A percentile compares a stretch with the other conserved stretches of the same genome.
phyloP scores from a whole-genome alignment of 1,284 basidiomycete species.

The Prillingera fragicola region DNA sequence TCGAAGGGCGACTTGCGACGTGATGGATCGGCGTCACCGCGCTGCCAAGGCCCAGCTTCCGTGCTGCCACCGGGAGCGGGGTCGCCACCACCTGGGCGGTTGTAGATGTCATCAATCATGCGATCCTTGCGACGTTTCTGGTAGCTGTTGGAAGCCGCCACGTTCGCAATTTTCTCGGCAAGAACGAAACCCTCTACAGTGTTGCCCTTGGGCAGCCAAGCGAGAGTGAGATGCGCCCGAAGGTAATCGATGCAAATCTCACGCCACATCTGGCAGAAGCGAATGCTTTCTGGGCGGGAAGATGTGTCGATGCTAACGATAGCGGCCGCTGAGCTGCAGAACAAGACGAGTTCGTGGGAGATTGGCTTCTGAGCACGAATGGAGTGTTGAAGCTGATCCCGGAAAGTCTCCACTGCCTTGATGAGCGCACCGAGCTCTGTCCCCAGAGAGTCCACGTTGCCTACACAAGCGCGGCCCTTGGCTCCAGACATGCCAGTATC shows the following conservation, averaged over 20 bases:
- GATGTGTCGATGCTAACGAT: slow-evolving; percentile 44
- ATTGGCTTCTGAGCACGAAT: slow-evolving; percentile 34
- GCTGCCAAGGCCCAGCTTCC: slow-evolving; percentile 40
- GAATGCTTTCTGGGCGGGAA: slow-evolving; percentile 35
- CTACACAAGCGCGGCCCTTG: slow-evolving; percentile 39
- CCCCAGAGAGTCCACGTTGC: slow-evolving; percentile 38
- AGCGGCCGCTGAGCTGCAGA: slow-evolving; percentile 44
- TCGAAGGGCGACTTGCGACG: slow-evolving; percentile 32
- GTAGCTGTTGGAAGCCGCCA: slow-evolving; percentile 42
- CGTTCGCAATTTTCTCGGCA: slow-evolving; percentile 44
- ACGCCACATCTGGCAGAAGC: slow-evolving; percentile 40
- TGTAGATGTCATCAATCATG: slow-evolving; percentile 29
- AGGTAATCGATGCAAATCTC: slow-evolving; percentile 39
- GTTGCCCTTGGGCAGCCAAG: slow-evolving; percentile 40
- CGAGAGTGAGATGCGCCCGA: slow-evolving; percentile 39
- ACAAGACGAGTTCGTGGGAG: slow-evolving; percentile 42
- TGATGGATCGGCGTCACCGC: slow-evolving; percentile 42
- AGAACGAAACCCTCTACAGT: slow-evolving; percentile 40
- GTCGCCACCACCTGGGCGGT: slow-evolving; percentile 33
- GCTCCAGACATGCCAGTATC: slow-evolving; percentile 33
- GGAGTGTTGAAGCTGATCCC: slow-evolving; percentile 32
- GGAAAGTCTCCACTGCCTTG: slow-evolving; percentile 45
- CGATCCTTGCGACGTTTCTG: slow-evolving; percentile 38
- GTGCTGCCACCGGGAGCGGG: slow-evolving; percentile 31
- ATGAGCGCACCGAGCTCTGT: slow-evolving; percentile 42